These are phyloP conservation scores for Nakaseomyces delphensis DNA, from an alignment of 1,139 yeast genomes.

Conservation along the genomic window DNA sequence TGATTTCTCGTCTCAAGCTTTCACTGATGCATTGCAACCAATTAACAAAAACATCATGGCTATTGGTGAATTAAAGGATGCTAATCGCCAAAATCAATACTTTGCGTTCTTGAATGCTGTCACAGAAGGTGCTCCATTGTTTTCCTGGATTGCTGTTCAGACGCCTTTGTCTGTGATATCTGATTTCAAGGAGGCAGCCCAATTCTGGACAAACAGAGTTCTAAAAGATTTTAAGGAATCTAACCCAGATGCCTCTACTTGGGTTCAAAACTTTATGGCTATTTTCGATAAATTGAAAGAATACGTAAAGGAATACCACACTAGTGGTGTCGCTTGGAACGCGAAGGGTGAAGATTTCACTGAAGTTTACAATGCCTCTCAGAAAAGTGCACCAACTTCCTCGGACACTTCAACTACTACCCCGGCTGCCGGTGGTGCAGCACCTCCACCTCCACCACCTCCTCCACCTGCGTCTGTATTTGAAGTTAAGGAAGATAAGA, in stretches of 20 bases:
- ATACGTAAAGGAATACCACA: constrained; percentile 68
- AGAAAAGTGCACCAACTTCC: constrained; percentile 18
- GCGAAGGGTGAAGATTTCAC: constrained; percentile 43
- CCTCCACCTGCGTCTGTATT: constrained; percentile 71
- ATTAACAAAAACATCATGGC: constrained; percentile 52
- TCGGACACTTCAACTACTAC: constrained; percentile 17
- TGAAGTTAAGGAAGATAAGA: constrained; percentile 35
- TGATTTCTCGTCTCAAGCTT: constrained; percentile 44
- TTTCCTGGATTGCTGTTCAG: constrained; percentile 80
- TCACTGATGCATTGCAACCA: constrained; percentile 56
- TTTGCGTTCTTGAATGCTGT: constrained; percentile 72
- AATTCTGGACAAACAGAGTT: constrained; percentile 88
- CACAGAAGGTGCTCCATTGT: constrained; percentile 80
- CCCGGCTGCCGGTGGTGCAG: constrained; percentile 31
- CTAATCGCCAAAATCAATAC: constrained; percentile 56
- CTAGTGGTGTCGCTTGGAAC: constrained; percentile 80
- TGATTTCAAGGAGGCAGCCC: constrained; percentile 85
- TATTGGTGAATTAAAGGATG: constrained; percentile 61
- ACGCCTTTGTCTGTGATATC: constrained; percentile 63
- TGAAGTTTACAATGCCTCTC: constrained; percentile 37
- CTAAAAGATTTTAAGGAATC: constrained; percentile 72
- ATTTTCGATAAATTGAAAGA: constrained; percentile 61
- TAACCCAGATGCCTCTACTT: constrained; percentile 59
- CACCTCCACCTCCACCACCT: constrained; percentile 45
- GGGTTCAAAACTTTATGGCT: constrained; percentile 63